A percentile compares a stretch with the other conserved stretches of the same genome.
These are phyloP conservation scores for Phanerodontia chrysosporium DNA, from an alignment of 768 basidiomycete species.

Conservation along the genomic window DNA sequence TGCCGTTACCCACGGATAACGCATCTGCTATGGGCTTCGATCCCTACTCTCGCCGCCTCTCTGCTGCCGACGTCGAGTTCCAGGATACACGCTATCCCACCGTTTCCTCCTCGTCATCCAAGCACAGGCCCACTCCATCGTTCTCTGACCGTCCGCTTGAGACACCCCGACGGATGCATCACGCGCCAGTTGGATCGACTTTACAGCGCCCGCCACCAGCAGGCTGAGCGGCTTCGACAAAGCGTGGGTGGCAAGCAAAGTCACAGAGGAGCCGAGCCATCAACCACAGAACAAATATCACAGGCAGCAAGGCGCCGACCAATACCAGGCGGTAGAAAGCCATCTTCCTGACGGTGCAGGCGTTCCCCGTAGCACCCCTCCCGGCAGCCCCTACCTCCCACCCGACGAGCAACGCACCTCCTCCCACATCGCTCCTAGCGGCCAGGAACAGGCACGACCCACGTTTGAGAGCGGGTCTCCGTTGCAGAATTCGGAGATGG, in stretches of 20 bases:
- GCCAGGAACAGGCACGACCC: constrained; percentile 6
- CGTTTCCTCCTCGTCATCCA: constrained; percentile 21
- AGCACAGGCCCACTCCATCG: constrained; percentile 8
- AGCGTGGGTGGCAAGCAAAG: constrained; percentile 21
- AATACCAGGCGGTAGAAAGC: constrained; percentile 4
- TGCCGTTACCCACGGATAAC: constrained; percentile 1
- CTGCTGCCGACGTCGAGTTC: constrained; percentile 57
- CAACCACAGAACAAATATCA: neutral
- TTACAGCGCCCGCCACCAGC: neutral
- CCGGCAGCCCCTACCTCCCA: constrained; percentile 6
- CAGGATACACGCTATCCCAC: constrained; percentile 58
- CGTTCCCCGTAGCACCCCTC: neutral
- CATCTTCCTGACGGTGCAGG: constrained; percentile 15
- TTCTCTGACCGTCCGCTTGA: constrained; percentile 14
- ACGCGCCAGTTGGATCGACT: constrained; percentile 16
- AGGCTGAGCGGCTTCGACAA: neutral
- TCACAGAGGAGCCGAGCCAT: constrained; percentile 19
- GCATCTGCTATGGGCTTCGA: constrained; percentile 15
- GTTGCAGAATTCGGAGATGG: constrained; percentile 19
- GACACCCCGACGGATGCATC: constrained; percentile 10
- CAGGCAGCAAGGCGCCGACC: constrained; percentile 11
- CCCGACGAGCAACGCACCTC: neutral
- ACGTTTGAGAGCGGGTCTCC: neutral
- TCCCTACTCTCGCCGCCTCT: constrained; percentile 48
- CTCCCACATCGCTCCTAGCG: constrained; percentile 5